These are phyloP conservation scores for slime mould (Dictyostelium discoideum) DNA, from an alignment of 78 protist species.

Conservation along the genomic window DNA sequence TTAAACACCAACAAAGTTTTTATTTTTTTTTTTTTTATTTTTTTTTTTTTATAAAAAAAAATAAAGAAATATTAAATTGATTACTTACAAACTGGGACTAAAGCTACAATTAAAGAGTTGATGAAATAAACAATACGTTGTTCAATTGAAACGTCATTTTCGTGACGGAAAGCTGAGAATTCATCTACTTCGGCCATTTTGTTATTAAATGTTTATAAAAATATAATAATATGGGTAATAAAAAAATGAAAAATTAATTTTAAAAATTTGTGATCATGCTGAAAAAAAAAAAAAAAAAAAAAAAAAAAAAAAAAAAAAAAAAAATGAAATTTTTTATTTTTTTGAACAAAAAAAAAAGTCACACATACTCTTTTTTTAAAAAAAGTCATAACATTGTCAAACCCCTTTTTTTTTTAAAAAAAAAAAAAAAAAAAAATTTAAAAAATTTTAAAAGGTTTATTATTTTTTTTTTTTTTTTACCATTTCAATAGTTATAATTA, in stretches of 20 bases:
- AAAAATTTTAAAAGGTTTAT: too few species aligned
- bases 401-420: too few species aligned
- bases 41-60: background rate
- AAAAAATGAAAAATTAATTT: background rate
- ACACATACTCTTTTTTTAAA: background rate
- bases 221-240: background rate
- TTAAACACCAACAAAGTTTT: background rate
- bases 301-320: slow-evolving; percentile 12
- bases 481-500: too few species aligned
- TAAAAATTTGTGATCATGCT: background rate
- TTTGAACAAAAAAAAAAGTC: background rate
- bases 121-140: slow-evolving; percentile 70
- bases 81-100: slow-evolving; percentile 72
- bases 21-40: too few species aligned
- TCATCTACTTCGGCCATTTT: slow-evolving; percentile 60
- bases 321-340: background rate
- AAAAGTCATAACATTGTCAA: too few species aligned
- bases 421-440: too few species aligned
- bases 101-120: slow-evolving; percentile 35
- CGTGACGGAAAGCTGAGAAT: slow-evolving; percentile 67
- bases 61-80: background rate
- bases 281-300: background rate
- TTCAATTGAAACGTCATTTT: slow-evolving; percentile 63
- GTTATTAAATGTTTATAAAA: background rate
- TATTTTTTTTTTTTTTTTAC: too few species aligned